Percentiles rank a stretch among this genome's conserved stretches.
Evolutionary conservation across 805 yeast species (phyloP).

Genomic region (Saccharomycopsis amapae): DNA sequence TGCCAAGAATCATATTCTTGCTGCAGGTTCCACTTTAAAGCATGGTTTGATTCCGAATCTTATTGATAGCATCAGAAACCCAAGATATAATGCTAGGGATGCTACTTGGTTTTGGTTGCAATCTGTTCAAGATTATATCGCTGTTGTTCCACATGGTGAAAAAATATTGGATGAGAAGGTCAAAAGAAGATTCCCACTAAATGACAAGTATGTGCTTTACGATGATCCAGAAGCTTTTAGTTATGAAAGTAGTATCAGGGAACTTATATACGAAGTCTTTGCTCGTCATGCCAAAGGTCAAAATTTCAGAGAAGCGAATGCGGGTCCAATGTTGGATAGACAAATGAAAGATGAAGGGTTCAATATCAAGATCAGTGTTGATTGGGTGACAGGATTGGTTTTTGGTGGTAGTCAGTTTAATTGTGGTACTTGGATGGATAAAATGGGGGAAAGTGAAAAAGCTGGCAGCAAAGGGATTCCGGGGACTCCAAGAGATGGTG

Average conservation of each 20-base stretch:
- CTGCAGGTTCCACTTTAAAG: constrained; percentile 84
- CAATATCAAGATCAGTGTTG: constrained; percentile 71
- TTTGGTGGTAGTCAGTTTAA: constrained; percentile 89
- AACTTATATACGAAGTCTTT: constrained; percentile 74
- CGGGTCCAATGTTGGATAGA: constrained; percentile 79
- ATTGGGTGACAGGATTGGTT: constrained; percentile 83
- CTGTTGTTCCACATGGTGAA: constrained; percentile 60
- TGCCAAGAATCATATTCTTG: constrained; percentile 74
- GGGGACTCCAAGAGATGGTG: constrained; percentile 97
- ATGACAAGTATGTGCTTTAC: constrained; percentile 66
- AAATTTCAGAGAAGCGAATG: constrained; percentile 87
- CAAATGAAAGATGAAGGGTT: constrained; percentile 94
- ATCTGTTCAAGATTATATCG: constrained; percentile 76
- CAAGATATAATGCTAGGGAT: constrained; percentile 93
- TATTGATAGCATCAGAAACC: constrained; percentile 87
- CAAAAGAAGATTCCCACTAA: constrained; percentile 79
- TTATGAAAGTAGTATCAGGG: constrained; percentile 61
- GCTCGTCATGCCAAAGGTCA: constrained; percentile 87
- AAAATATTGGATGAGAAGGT: constrained; percentile 63
- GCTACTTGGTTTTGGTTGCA: constrained; percentile 95
- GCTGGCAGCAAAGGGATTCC: constrained; percentile 90
- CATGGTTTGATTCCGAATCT: constrained; percentile 94
- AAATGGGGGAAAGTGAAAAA: constrained; percentile 88
- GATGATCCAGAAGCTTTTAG: constrained; percentile 73
- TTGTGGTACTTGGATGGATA: constrained; percentile 99